Evolutionary conservation across 2,329 filamentous ascomycete species (phyloP), one percentile per base, ranked within the genome.

Genomic region (Beauveria scarabaeidicola): DNA sequence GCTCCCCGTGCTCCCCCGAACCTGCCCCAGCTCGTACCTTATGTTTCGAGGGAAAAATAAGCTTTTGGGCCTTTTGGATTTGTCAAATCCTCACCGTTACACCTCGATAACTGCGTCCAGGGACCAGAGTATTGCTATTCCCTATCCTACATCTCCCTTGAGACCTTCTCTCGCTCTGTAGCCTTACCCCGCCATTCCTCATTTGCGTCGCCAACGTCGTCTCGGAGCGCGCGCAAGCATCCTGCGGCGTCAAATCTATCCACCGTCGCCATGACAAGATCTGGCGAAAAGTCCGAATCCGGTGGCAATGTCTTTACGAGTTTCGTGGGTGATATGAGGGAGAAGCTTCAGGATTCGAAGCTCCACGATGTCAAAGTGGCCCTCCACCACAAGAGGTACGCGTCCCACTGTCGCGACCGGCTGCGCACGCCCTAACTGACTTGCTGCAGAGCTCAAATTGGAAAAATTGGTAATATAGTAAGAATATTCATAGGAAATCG

Each of bases 381-480:
- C 44, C 68, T 87, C 38, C 78, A 77, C 56, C 79, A 87, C 66
- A 80, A 83, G 67, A 87, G 86, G 83, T 84, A 67, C 43, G 70
- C 62, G 36, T 64, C 56, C n/a, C 36, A 8, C 40, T 29, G 17
- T 32, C 41, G 46, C 23, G 3, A n/a, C 15, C 7, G 4, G 32
- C 9, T 21, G 47, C 19, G 10, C 44, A 25, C 13, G 15, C 6
- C 13, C 40, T 25, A 41, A 55, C 51, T 61, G 41, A 53, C 51
- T 5, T 1, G 15, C n/a, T 29, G 5, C 59, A 75, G 74, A 58
- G 70, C 86, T 64, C 77, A 85, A 61, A 77, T 87, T 66, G 84
- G 84, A 57, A 87, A 87, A 69, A 73, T 87, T 53, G 81, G 73
- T 44, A 87, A 87, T 65, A 65, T 87, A 65, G 82, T 85, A 74